Conservation (phyloP, 2,329 filamentous ascomycete genomes). For the Metarhizium humberi region DNA sequence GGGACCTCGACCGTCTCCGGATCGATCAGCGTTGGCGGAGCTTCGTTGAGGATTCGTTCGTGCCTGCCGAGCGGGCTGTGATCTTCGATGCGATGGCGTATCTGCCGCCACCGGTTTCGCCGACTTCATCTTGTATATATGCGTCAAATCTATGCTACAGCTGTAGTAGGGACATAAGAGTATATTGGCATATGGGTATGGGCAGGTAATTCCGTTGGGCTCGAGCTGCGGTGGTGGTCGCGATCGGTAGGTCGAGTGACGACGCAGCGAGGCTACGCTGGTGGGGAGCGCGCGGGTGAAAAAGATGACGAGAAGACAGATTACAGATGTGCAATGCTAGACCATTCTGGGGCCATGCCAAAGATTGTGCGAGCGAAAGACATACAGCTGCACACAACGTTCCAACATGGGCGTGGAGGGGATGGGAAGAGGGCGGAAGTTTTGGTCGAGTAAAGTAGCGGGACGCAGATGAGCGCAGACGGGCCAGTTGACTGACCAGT, state of each 20-base stretch:
- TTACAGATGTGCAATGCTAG: not conserved
- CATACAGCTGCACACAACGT: not conserved
- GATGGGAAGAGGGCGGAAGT: not conserved
- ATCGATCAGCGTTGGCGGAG: constrained; percentile 37
- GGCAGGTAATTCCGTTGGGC: not conserved
- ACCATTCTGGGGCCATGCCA: constrained; percentile 6
- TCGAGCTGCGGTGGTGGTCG: not conserved
- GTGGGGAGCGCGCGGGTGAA: not conserved
- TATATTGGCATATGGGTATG: not conserved
- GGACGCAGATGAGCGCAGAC: not conserved
- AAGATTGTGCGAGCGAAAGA: not conserved
- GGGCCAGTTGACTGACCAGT: not conserved
- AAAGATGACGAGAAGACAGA: not conserved
- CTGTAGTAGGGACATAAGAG: not conserved
- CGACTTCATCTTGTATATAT: constrained; percentile 39
- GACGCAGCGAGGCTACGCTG: not conserved
- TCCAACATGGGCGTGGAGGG: not conserved
- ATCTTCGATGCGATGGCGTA: constrained; percentile 43
- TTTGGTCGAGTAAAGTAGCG: not conserved
- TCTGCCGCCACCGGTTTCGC: constrained; percentile 37
- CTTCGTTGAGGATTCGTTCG: constrained; percentile 54
- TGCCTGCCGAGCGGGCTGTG: constrained; percentile 56
- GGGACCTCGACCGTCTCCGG: constrained; percentile 33
- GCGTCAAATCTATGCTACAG: not conserved
- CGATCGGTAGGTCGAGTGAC: not conserved